Evolutionary conservation across 1,284 basidiomycete genomes (phyloP).

Genomic region (Cryptococcus sp.): DNA sequence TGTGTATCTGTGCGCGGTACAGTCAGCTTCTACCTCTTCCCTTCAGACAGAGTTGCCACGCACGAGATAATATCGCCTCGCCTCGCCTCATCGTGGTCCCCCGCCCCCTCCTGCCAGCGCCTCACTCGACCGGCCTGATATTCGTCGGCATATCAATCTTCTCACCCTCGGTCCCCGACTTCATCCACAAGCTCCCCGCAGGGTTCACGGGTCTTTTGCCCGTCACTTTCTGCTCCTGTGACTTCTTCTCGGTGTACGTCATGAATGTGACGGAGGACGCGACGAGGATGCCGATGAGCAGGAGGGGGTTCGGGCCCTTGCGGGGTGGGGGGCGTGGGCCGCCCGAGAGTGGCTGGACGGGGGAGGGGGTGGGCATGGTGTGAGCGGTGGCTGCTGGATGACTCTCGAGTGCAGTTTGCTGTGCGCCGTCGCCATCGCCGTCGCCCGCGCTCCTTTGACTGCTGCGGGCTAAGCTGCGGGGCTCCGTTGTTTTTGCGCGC

Average conservation of each 20-base stretch:
- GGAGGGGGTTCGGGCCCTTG: slow-evolving; percentile 37
- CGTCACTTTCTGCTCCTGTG: slow-evolving; percentile 23
- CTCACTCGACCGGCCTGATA: slow-evolving; percentile 22
- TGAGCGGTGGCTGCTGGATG: neutral
- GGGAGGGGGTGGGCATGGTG: neutral
- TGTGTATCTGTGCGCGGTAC: neutral
- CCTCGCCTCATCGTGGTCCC: neutral
- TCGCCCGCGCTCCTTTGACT: too few species aligned
- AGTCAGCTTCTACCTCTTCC: neutral
- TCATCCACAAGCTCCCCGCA: neutral
- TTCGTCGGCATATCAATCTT: slow-evolving; percentile 28
- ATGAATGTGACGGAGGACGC: slow-evolving; percentile 34
- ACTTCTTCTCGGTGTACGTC: slow-evolving; percentile 26
- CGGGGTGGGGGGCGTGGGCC: slow-evolving; percentile 18
- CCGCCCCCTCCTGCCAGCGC: neutral
- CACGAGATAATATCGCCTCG: too few species aligned
- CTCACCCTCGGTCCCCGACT: slow-evolving; percentile 14
- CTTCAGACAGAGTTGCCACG: too few species aligned
- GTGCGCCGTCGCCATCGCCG: too few species aligned
- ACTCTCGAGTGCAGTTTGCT: neutral
- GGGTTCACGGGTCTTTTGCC: slow-evolving; percentile 3
- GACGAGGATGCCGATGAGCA: slow-evolving; percentile 38
- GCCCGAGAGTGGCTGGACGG: neutral
- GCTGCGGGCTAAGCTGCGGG: too few species aligned
- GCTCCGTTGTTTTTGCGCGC: too few species aligned